Evolutionary conservation across 352 stramenopile genomes (phyloP), one percentile per base, ranked within the genome.

Genomic region (Globisporangium viniferum): DNA sequence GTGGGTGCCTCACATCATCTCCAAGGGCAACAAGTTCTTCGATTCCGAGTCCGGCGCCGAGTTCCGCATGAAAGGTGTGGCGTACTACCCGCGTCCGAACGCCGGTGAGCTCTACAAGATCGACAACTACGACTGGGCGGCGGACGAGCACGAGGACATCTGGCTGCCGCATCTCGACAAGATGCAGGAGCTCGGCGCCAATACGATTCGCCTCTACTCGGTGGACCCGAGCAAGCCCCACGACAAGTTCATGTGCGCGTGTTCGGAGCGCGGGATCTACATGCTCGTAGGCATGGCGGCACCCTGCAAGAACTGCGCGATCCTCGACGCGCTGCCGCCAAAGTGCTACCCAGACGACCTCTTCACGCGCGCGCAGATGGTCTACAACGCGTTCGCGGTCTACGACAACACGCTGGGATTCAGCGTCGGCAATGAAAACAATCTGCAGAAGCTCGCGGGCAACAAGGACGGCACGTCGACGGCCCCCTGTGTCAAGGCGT

Each of bases 181-280:
- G 65, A 73, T 93, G 49, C 70, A 90, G 67, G 69, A 86, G 62
- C 64, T 93, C 0, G 80, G 80, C 22, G 77, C 91, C 22, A 93
- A 93, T 68, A 82, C 79, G 5, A 71, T 94, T 41, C 82, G 84
- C 14, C 65, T 94, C 14, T 92, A 94, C 71, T 77, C 73, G 24
- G 79, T 94, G 14, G 80, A 94, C 72, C 81, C 84, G 39, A 71
- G 59, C 46, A 71, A 82, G 61, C 74, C 76, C 35, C 84, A 94
- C 67, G 82, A 91, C 74, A 80, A 79, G 68, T 94, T 94, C 58
- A 94, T 94, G 86, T 91, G 83, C 64, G 82, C 79, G 58, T 67
- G 79, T 54, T 71, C 79, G 53, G 53, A 79, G 36, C 79, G 78
- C 9, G 79, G 79, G 55, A 87, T 87, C 60, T 87, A 87, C 73